Evolutionary conservation across 495 filamentous ascomycete species (phyloP).

Genomic region (Lophiotrema nucula): DNA sequence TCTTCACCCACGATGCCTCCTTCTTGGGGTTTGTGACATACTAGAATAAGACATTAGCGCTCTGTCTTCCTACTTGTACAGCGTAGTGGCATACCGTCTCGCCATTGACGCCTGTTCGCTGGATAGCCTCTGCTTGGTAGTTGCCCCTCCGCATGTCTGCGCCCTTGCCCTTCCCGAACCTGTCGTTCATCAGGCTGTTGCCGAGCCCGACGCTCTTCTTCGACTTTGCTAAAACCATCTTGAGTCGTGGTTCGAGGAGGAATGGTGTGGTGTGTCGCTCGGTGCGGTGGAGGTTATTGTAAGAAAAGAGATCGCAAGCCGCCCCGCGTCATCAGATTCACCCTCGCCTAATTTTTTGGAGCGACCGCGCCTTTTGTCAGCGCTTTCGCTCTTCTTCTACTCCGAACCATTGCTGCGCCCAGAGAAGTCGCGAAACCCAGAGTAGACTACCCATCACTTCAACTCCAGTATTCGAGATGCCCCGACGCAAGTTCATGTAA

Average conservation of each 20-base stretch:
- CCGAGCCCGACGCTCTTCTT: constrained; percentile 93
- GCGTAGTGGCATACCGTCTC: constrained; percentile 30
- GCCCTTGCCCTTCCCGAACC: constrained; percentile 85
- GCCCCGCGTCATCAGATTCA: constrained; percentile 29
- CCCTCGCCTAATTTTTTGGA: constrained; percentile 25
- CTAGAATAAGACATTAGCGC: constrained; percentile 10
- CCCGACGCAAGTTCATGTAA: constrained; percentile 87
- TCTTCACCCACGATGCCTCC: constrained; percentile 86
- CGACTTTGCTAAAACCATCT: constrained; percentile 92
- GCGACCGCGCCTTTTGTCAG: constrained; percentile 27
- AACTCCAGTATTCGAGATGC: constrained; percentile 52
- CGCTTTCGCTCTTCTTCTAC: constrained; percentile 10
- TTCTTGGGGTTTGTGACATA: constrained; percentile 55
- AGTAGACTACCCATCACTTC: neutral
- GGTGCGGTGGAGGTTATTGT: neutral
- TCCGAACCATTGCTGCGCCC: constrained; percentile 1
- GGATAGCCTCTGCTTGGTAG: constrained; percentile 31
- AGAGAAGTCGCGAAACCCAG: too few relatives aligned
- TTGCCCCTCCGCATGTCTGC: constrained; percentile 51
- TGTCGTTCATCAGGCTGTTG: constrained; percentile 88
- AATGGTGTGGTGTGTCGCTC: neutral
- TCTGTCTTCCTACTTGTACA: neutral
- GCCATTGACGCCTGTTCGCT: constrained; percentile 35
- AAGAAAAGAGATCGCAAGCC: neutral
- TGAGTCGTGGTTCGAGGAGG: constrained; percentile 6